A percentile compares a stretch with the other conserved stretches of the same genome.
phyloP scores from a whole-genome alignment of 805 yeast species.

The Candida saitoana region DNA sequence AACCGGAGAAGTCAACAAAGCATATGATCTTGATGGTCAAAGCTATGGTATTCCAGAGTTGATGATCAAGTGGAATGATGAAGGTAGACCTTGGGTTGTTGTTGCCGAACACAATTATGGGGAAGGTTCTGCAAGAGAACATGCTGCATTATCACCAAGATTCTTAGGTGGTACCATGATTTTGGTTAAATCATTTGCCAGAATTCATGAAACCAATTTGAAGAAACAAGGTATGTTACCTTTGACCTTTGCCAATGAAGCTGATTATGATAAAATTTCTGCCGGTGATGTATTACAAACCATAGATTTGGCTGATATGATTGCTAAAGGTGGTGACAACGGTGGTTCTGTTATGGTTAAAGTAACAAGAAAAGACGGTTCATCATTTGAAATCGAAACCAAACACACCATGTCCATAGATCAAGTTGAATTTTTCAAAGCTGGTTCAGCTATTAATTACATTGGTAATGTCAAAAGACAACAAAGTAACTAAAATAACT shows the following conservation, averaged over 20 bases:
- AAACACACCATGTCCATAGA: conserved; percentile 97
- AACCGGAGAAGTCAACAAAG: conserved; percentile 91
- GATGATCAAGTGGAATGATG: conserved; percentile 93
- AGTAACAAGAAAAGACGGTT: conserved; percentile 74
- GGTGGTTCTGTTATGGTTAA: conserved; percentile 74
- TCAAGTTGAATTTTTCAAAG: conserved; percentile 92
- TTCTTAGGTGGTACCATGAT: conserved; percentile 89
- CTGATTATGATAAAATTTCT: conserved; percentile 77
- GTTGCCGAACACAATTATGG: conserved; percentile 98
- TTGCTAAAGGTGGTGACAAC: conserved; percentile 78
- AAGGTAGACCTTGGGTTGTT: conserved; percentile 83
- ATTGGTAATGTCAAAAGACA: conserved; percentile 53
- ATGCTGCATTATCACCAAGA: conserved; percentile 94
- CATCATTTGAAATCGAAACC: conserved; percentile 62
- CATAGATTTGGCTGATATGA: conserved; percentile 66
- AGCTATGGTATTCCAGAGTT: conserved; percentile 85
- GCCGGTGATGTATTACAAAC: conserved; percentile 80
- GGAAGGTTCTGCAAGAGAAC: conserved; percentile 99
- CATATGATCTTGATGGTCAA: conserved; percentile 79
- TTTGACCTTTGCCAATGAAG: conserved; percentile 82
- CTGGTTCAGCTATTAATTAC: conserved; percentile 94
- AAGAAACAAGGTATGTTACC: conserved; percentile 98
- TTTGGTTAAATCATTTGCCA: conserved; percentile 90
- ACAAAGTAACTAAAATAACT: background rate
- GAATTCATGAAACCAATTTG: conserved; percentile 96